Evolutionary conservation across 208 protist species (phyloP), one percentile per base, ranked within the genome.

Genomic region (Crithidia sp.): DNA sequence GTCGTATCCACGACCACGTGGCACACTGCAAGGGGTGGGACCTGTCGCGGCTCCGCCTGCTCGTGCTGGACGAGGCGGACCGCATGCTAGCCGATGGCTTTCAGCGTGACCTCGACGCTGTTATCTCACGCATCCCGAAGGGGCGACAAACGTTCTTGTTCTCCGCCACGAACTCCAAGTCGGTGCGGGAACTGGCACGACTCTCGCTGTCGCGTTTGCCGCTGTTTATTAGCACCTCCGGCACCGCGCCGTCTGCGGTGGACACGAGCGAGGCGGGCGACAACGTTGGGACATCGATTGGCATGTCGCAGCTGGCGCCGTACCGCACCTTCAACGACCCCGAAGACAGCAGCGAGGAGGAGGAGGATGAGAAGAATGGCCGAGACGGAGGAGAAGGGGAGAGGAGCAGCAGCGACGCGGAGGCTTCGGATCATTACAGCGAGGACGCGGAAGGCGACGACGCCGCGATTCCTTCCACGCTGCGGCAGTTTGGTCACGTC

Each of bases 71-170:
- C 79, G 99, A 99, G 83, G 99, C 99, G 2, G 99, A 99, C 82
- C 90, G 98, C 60, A 99, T 99, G 98, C 91, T 99, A 7, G 98
- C 99, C 71, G 99, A 99, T 84, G 99, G 98, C 66, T 99, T 99
- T 75, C 97, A 99, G 81, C 95, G 95, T 55, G 97, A 99, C 83
- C 97, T 99, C n/a, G 95, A 92, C 57, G 83, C 89, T 16, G 95
- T 99, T 69, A 71, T 99, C 41, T 76, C 85, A 28, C 68, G 57
- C 17, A 77, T 97, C 17, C 88, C 97, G 43, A 90, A 94, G 16
- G 91, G 98, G 56, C 74, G 98, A 14, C 99, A 99, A 83, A 99
- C 98, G 19, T 91, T 99, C 39, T 77, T 99, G 52, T 99, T 99
- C 82, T 99, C 96, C 40, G 98, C 98, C 0, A 99, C 98, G 12